Evolutionary conservation across 345 rosid species (phyloP), one percentile per base, ranked within the genome.

Genomic region (Eucalyptus virginea): DNA sequence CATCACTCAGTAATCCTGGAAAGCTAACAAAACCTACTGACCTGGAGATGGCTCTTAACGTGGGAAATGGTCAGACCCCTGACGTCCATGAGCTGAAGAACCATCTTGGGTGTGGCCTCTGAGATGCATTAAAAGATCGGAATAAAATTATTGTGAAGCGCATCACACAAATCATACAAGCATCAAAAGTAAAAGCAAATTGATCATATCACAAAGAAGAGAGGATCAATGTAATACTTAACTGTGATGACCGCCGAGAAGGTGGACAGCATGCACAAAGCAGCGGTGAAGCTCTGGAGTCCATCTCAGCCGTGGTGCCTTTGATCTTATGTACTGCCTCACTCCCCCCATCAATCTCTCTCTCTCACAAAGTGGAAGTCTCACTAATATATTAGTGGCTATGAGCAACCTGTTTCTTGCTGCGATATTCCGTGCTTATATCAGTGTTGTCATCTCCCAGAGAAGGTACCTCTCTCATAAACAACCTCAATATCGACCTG

Each of bases 21-120:
- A 34, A 28, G 17, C 16, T 3, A 26, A 8, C 40, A 40, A 34
- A 32, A 32, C 30, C 86, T 37, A 52, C 13, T n/a, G 81, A 97
- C 99, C 97, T 98, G 99, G 47, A 98, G 99, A 92, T 98, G 99
- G 93, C 99, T 98, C 90, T 98, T 98, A 88, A 98, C 99, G 91
- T 98, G 99, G 80, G 99, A 96, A 91, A 98, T 97, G 91, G 98
- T 98, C 88, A 98, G 99, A 77, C 99, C 99, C 87, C 96, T 94
- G 83, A 98, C 99, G 92, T 96, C 98, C 99, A 98, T 98, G 89
- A 98, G 90, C 94, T 97, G 98, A 88, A 98, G 99, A 89, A 98
- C 98, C 58, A 97, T 97, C 88, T 98, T 98, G 65, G 99, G 99
- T 4, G 99, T 98, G 52, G 99, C 99, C 94, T 93, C 99, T 98